Evolutionary conservation across 2,329 filamentous ascomycete species (phyloP), one percentile per base, ranked within the genome.

Genomic region (Juglanconis sp.): DNA sequence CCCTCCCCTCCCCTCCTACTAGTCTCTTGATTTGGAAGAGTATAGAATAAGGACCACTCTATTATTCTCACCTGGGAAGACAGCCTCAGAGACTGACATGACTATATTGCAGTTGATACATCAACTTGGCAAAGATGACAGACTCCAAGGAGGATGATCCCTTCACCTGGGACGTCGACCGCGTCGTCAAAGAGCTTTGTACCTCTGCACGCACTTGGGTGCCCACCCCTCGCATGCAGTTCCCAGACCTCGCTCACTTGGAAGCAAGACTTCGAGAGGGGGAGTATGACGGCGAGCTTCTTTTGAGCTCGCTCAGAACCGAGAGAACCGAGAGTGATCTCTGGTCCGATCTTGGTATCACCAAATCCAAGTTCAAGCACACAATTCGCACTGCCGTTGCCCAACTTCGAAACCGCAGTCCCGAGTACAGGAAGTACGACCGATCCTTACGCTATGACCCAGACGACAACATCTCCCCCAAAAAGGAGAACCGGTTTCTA

Each of bases 131-230:
- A 15, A 70, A 68, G 68, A 75, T 71, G 74, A 68, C 63, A 35
- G 56, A 64, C 32, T 63, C 62, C 55, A 72, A 72, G 52, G 71
- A 72, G 15, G 70, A 74, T 59, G 91, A 96, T 73, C 91, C 92
- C n/a, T 89, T 87, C 72, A 69, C 81, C 57, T 96, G 92, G 92
- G 81, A 82, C 40, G 79, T 87, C 36, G 85, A 89, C 42, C 80
- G 86, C 40, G 84, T 96, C 10, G 81, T 89, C 9, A 71, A 78
- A 15, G 86, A 88, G 68, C 77, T 96, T 3, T 91, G 87, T 69
- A 78, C 81, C 30, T 68, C 76, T 2, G 69, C 77, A 3, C 76
- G 77, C 52, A 79, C 83, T 9, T 84, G 82, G 81, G 66, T 65
- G 46, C 69, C 70, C 57, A 73, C 73, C 52, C 72, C 69, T 32